Percentiles rank a stretch among this genome's conserved stretches.
These are phyloP conservation scores for Sporothrix pallida DNA, from an alignment of 2,329 filamentous ascomycete genomes.

Conservation along the genomic window DNA sequence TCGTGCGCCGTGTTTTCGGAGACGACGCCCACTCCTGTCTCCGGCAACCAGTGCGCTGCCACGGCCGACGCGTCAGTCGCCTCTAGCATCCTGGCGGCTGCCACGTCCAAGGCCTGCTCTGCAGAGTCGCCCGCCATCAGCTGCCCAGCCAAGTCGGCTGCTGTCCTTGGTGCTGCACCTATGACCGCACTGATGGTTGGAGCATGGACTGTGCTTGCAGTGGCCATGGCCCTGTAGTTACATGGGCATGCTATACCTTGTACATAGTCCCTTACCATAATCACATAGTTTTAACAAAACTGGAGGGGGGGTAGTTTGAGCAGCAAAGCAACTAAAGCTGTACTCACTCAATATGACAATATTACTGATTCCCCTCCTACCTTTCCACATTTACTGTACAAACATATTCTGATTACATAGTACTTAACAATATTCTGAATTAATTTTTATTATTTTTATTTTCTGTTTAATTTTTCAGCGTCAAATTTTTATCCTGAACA, in stretches of 20 bases:
- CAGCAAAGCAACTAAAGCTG: background rate
- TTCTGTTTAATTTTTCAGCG: too few species aligned
- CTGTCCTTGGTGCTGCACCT: background rate
- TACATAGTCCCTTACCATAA: background rate
- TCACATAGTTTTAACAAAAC: background rate
- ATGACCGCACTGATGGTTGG: background rate
- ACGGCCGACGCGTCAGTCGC: slow-evolving; percentile 36
- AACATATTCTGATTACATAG: too few species aligned
- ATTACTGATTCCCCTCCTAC: background rate
- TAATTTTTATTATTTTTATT: too few species aligned
- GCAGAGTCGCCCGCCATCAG: background rate
- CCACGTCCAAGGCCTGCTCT: slow-evolving; percentile 6
- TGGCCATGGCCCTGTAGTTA: background rate
- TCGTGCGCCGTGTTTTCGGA: slow-evolving; percentile 28
- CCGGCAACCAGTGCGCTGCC: slow-evolving; percentile 37
- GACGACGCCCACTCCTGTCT: slow-evolving; percentile 29
- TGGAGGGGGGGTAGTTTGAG: background rate
- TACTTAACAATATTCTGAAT: too few species aligned
- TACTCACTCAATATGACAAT: background rate
- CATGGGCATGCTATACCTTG: background rate
- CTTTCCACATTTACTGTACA: too few species aligned
- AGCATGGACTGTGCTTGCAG: background rate
- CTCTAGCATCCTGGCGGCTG: slow-evolving; percentile 37
- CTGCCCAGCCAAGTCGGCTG: background rate
- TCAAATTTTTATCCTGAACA: too few species aligned